Conservation (phyloP, 345 rosid genomes). For the Combretum micranthum region DNA sequence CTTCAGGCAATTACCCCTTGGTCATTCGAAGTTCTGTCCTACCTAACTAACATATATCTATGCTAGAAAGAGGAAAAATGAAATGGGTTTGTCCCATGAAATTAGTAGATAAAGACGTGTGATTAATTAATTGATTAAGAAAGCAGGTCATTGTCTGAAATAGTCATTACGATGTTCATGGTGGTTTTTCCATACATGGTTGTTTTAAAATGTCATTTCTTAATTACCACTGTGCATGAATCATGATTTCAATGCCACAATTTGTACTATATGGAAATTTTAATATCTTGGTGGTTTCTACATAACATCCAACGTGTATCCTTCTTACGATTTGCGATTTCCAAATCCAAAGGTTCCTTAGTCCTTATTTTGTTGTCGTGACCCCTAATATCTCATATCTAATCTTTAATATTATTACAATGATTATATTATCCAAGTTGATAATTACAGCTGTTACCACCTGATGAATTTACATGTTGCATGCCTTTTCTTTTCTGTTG, state of each 20-base stretch:
- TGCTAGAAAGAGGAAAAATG: conserved; percentile 3
- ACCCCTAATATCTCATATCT: no score
- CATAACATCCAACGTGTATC: neutral
- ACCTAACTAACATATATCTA: conserved; percentile 47
- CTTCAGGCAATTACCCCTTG: conserved; percentile 14
- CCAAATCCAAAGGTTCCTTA: no score
- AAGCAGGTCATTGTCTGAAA: conserved; percentile 12
- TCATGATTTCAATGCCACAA: neutral
- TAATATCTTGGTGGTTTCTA: conserved; percentile 3
- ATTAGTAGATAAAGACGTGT: conserved; percentile 18
- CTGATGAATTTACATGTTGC: no score
- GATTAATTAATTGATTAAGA: conserved; percentile 13
- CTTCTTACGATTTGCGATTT: neutral
- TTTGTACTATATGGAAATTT: conserved; percentile 1
- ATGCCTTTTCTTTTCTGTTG: no score
- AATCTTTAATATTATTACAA: no score
- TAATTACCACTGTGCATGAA: neutral
- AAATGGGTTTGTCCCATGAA: conserved; percentile 20
- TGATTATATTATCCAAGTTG: no score
- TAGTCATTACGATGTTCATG: neutral
- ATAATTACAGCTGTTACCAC: no score
- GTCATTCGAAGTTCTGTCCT: conserved; percentile 27
- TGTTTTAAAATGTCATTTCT: neutral
- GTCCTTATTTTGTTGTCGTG: no score
- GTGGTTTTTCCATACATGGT: no score